Evolutionary conservation across 192 early-diverging fungal species (phyloP).

Genomic region (Umbelopsis vinacea): DNA sequence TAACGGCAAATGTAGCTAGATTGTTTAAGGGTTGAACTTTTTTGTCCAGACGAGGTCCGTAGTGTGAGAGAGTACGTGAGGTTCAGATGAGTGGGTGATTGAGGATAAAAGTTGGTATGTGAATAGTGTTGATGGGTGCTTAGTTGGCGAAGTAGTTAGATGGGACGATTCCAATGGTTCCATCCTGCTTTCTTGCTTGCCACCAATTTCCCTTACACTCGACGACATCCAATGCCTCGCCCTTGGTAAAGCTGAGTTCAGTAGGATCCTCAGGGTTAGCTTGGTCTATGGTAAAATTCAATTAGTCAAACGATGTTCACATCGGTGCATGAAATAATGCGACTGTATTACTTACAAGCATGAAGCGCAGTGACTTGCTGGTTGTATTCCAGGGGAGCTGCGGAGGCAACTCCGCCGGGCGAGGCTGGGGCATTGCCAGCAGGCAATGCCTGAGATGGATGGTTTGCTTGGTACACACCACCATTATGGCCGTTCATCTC

Average conservation of each 20-base stretch:
- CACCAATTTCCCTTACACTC: constrained; percentile 98
- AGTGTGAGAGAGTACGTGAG: constrained; percentile 2
- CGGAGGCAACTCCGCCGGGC: background rate
- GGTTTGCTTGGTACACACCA: constrained; percentile 9
- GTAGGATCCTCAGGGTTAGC: constrained; percentile 91
- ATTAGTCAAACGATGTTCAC: background rate
- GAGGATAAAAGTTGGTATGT: background rate
- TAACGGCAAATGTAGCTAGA: background rate
- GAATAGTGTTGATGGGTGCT: background rate
- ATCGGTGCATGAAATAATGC: background rate
- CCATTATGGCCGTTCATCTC: constrained; percentile 24
- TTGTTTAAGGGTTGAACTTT: background rate
- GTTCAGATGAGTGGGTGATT: background rate
- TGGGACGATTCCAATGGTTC: constrained; percentile 85
- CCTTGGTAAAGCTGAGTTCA: constrained; percentile 87
- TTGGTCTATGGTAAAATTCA: constrained; percentile 55
- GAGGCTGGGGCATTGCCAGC: constrained; percentile 1
- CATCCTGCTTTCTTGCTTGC: constrained; percentile 87
- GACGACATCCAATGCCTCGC: constrained; percentile 83
- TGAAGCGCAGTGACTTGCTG: constrained; percentile 76
- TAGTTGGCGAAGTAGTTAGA: constrained; percentile 69
- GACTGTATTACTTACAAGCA: constrained; percentile 47
- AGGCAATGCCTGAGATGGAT: constrained; percentile 8
- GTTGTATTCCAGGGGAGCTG: constrained; percentile 45
- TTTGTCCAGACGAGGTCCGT: background rate